A percentile compares a stretch with the other conserved stretches of the same genome.
Evolutionary conservation across 805 yeast genomes (phyloP).

Genomic region (Clavispora fructus): DNA sequence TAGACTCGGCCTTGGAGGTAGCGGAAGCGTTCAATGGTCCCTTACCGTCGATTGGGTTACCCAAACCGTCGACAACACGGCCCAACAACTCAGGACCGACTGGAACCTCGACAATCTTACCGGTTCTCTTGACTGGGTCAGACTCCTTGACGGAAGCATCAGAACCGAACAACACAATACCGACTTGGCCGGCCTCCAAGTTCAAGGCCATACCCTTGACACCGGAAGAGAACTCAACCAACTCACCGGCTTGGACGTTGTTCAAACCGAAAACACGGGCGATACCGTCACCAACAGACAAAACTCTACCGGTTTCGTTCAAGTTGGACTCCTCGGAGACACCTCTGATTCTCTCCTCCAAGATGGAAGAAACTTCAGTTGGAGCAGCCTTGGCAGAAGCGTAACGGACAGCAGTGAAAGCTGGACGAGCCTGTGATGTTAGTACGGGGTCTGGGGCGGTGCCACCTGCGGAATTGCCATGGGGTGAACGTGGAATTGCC

Average conservation of each 20-base stretch:
- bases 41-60: slow-evolving; percentile 99
- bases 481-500: neutral
- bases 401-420: slow-evolving; percentile 66
- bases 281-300: slow-evolving; percentile 99
- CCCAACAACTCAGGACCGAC: slow-evolving; percentile 98
- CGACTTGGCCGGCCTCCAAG: slow-evolving; percentile 99
- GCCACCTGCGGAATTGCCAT: neutral
- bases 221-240: slow-evolving; percentile 98
- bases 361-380: slow-evolving; percentile 97
- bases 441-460: slow-evolving; percentile 15
- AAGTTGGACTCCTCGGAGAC: slow-evolving; percentile 95
- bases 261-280: slow-evolving; percentile 99
- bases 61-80: slow-evolving; percentile 98
- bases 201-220: slow-evolving; percentile 99
- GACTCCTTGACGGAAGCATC: slow-evolving; percentile 98
- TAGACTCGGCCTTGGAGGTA: slow-evolving; percentile 93
- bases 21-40: slow-evolving; percentile 90
- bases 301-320: slow-evolving; percentile 98
- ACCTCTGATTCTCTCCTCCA: slow-evolving; percentile 99
- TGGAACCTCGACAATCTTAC: slow-evolving; percentile 98
- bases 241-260: slow-evolving; percentile 99
- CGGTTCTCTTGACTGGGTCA: slow-evolving; percentile 99
- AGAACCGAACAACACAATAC: slow-evolving; percentile 99
- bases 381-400: slow-evolving; percentile 98
- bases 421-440: slow-evolving; percentile 65